Conservation (phyloP, 805 yeast species). For the Starmera amethionina region DNA sequence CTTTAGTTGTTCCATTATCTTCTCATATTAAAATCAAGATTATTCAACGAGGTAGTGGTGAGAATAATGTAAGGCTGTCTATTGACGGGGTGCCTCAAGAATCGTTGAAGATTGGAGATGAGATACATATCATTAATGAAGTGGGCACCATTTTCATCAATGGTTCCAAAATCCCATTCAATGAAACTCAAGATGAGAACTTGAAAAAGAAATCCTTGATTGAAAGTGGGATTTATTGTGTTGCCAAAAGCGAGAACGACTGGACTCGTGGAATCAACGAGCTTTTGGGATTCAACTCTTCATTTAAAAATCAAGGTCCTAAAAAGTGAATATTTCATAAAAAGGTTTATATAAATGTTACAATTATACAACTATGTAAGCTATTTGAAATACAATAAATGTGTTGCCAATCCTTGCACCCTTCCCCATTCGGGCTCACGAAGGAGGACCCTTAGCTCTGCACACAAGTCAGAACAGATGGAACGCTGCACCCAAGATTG, state of each 20-base stretch:
- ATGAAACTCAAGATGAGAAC: conserved; percentile 12
- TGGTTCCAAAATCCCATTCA: conserved; percentile 36
- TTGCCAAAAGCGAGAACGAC: conserved; percentile 72
- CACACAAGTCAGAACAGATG: conserved; percentile 37
- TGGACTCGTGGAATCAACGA: conserved; percentile 91
- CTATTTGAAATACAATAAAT: conserved; percentile 9
- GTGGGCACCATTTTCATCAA: conserved; percentile 50
- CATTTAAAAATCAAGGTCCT: conserved; percentile 45
- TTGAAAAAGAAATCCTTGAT: conserved; percentile 10
- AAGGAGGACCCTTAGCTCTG: conserved; percentile 59
- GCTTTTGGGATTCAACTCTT: conserved; percentile 78
- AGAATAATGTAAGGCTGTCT: conserved; percentile 45
- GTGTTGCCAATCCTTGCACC: conserved; percentile 42
- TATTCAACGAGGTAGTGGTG: conserved; percentile 34
- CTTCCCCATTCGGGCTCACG: conserved; percentile 67
- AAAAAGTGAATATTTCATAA: conserved; percentile 4
- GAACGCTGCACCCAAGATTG: conserved; percentile 70
- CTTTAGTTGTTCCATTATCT: conserved; percentile 69
- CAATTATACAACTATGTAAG: not conserved
- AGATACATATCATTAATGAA: conserved; percentile 61
- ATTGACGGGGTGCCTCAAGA: conserved; percentile 81
- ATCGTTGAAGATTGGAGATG: conserved; percentile 65
- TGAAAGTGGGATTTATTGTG: conserved; percentile 73
- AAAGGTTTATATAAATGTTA: not conserved
- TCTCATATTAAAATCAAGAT: conserved; percentile 63